These are phyloP conservation scores for Exidia glandulosa DNA, from an alignment of 768 basidiomycete species.

Conservation along the genomic window DNA sequence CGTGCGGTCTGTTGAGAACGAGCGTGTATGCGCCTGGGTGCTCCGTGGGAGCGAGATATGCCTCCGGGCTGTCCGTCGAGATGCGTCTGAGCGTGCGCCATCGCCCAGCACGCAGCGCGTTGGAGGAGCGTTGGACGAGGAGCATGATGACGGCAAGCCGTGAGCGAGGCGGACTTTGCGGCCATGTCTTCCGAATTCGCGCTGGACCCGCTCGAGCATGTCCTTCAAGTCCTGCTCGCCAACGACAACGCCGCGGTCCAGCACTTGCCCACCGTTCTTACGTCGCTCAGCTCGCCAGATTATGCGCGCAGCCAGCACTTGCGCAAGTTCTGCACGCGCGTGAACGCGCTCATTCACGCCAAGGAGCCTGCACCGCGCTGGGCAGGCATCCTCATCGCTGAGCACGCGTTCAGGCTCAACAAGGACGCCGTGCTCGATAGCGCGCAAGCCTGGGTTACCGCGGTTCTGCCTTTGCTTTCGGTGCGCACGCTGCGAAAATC, in stretches of 20 bases:
- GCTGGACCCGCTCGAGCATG: slow-evolving; percentile 28
- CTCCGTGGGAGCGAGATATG: slow-evolving; percentile 11
- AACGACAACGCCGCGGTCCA: slow-evolving; percentile 51
- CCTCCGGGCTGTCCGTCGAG: slow-evolving; percentile 7
- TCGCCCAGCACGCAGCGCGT: not conserved
- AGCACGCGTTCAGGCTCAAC: slow-evolving; percentile 50
- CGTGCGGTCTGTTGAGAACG: slow-evolving; percentile 70
- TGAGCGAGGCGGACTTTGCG: not conserved
- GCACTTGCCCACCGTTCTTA: slow-evolving; percentile 49
- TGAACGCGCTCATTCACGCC: slow-evolving; percentile 65
- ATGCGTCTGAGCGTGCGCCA: too few relatives aligned
- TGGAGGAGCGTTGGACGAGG: not conserved
- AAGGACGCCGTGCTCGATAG: slow-evolving; percentile 52
- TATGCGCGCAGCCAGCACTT: slow-evolving; percentile 55
- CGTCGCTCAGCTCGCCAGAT: slow-evolving; percentile 38
- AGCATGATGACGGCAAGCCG: not conserved
- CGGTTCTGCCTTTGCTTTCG: slow-evolving; percentile 52
- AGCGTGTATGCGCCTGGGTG: slow-evolving; percentile 57
- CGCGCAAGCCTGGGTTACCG: slow-evolving; percentile 61
- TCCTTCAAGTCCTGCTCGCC: slow-evolving; percentile 63
- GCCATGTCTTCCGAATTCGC: not conserved
- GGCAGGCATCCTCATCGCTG: slow-evolving; percentile 68
- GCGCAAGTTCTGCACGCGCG: slow-evolving; percentile 64
- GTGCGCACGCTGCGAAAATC: slow-evolving; percentile 37
- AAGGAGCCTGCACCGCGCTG: slow-evolving; percentile 69